A percentile compares a stretch with the other conserved stretches of the same genome.
Evolutionary conservation across 257 asterid genomes (phyloP).

Genomic region (Rehmannia glutinosa): DNA sequence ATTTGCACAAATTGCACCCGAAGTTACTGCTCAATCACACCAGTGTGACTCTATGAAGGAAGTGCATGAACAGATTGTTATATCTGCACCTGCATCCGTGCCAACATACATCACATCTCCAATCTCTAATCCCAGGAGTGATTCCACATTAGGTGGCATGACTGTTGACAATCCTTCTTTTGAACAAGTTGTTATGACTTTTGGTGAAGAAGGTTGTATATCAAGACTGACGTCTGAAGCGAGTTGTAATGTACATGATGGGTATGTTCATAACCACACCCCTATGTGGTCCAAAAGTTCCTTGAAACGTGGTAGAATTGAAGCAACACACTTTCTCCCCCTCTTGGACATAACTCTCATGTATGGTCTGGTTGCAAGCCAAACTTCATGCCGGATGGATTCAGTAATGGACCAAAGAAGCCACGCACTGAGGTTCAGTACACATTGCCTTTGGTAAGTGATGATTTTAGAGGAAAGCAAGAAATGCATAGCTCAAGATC

Average conservation of each 20-base stretch:
- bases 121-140: background rate
- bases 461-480: constrained; percentile 34
- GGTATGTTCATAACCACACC: constrained; percentile 26
- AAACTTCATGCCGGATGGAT: constrained; percentile 29
- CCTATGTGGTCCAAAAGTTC: constrained; percentile 31
- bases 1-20: no score
- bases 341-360: constrained; percentile 39
- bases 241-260: constrained; percentile 29
- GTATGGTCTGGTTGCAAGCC: constrained; percentile 40
- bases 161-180: constrained; percentile 42
- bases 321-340: constrained; percentile 35
- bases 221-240: constrained; percentile 16
- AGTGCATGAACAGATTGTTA: no score
- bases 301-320: constrained; percentile 23
- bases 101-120: no score
- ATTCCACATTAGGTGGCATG: constrained; percentile 28
- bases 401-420: constrained; percentile 66
- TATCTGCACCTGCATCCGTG: no score
- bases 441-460: constrained; percentile 51
- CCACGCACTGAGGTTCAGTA: constrained; percentile 77
- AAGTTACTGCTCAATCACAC: no score
- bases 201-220: background rate
- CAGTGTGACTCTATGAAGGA: no score
- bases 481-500: constrained; percentile 35
- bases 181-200: constrained; percentile 19